These are phyloP conservation scores for Erigeron philadelphicus DNA, from an alignment of 140 eudicot genomes.

Conservation along the genomic window DNA sequence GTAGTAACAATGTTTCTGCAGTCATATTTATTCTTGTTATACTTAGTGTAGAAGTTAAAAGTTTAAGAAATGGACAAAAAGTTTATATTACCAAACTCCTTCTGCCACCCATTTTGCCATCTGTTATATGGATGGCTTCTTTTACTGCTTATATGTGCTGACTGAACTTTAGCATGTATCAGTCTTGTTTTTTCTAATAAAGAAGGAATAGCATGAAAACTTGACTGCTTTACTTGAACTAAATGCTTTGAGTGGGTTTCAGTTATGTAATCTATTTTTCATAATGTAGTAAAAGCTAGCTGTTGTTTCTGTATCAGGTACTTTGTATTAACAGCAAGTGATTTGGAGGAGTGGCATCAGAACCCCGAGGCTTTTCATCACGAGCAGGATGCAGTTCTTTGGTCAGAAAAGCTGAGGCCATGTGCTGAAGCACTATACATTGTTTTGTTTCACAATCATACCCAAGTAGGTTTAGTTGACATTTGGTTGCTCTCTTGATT, in stretches of 20 bases:
- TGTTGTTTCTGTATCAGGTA: constrained; percentile 48
- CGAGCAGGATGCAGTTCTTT: constrained; percentile 93
- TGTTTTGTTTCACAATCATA: constrained; percentile 82
- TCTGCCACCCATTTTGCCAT: not conserved
- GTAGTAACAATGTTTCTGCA: not conserved
- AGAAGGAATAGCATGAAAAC: constrained; percentile 10
- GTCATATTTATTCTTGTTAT: not conserved
- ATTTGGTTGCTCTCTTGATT: not conserved
- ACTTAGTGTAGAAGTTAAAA: not conserved
- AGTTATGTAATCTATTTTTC: not conserved
- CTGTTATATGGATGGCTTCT: constrained; percentile 3
- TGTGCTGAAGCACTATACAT: constrained; percentile 99
- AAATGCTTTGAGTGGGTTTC: not conserved
- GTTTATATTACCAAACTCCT: too few species aligned
- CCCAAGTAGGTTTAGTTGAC: constrained; percentile 58
- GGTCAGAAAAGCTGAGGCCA: constrained; percentile 98
- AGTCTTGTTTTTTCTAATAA: constrained; percentile 9
- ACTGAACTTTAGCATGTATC: constrained; percentile 12
- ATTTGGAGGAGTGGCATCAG: constrained; percentile 93
- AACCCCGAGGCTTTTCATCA: constrained; percentile 92
- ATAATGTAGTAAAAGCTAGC: constrained; percentile 12
- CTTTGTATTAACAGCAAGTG: constrained; percentile 77
- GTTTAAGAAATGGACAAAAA: not conserved
- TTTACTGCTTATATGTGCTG: not conserved
- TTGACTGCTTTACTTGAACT: not conserved